Evolutionary conservation across 192 early-diverging fungal genomes (phyloP).

Genomic region (Spinellus fusiger): DNA sequence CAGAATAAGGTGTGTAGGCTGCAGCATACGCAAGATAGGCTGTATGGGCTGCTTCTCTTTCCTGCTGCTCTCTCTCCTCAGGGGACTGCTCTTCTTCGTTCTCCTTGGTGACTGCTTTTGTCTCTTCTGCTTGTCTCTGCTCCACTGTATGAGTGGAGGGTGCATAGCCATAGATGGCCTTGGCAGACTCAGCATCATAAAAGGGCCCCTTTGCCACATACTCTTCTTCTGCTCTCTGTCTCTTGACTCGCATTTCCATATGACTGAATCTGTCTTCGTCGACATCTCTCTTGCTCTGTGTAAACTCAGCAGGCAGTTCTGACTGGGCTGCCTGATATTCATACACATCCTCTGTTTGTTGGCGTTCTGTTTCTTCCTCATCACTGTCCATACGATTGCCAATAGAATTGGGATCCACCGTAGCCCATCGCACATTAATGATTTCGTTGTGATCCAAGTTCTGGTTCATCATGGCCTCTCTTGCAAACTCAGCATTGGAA

Average conservation of each 20-base stretch:
- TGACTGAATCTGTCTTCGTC: conserved; percentile 24
- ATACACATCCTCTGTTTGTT: conserved; percentile 2
- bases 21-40: not conserved
- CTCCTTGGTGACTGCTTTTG: no score
- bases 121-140: no score
- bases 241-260: conserved; percentile 17
- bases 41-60: not conserved
- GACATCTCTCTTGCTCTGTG: conserved; percentile 11
- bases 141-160: no score
- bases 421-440: conserved; percentile 68
- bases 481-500: conserved; percentile 80
- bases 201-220: not conserved
- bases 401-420: conserved; percentile 29
- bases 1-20: not conserved
- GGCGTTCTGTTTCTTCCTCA: conserved; percentile 3
- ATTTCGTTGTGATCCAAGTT: conserved; percentile 74
- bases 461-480: conserved; percentile 83
- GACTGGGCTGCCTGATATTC: conserved; percentile 1
- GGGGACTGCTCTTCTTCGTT: no score
- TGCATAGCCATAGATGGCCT: conserved; percentile 8
- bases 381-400: conserved; percentile 14
- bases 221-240: conserved; percentile 15
- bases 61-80: no score
- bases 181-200: not conserved
- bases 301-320: conserved; percentile 11